phyloP scores from a whole-genome alignment of 352 stramenopile species.

The Aphanomyces stellatus region DNA sequence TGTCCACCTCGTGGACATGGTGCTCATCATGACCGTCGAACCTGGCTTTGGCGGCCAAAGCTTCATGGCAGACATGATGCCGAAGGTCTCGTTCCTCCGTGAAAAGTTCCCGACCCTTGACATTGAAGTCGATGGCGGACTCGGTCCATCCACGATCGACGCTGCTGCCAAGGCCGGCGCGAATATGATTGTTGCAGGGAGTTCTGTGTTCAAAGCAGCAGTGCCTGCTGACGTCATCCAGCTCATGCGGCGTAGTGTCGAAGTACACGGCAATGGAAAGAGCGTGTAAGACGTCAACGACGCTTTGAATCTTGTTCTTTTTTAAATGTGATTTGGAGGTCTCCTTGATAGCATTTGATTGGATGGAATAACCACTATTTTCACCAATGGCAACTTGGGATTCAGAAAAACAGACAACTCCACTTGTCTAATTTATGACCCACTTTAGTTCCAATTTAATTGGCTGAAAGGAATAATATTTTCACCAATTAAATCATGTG shows the following conservation, averaged over 20 bases:
- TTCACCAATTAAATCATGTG: no score
- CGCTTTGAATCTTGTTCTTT: no score
- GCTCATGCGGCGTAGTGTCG: constrained; percentile 75
- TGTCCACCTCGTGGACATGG: constrained; percentile 89
- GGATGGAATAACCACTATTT: no score
- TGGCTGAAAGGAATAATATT: no score
- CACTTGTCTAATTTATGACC: no score
- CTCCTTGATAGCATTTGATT: no score
- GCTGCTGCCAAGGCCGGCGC: constrained; percentile 89
- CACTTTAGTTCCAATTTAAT: no score
- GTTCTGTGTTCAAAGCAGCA: constrained; percentile 85
- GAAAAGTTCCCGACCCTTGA: constrained; percentile 89
- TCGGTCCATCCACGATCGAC: constrained; percentile 91
- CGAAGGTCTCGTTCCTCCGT: constrained; percentile 86
- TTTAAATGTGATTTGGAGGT: no score
- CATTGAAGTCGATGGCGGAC: constrained; percentile 96
- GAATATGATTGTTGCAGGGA: constrained; percentile 97
- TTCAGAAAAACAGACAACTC: no score
- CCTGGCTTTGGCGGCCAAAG: constrained; percentile 95
- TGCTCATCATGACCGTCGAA: constrained; percentile 98
- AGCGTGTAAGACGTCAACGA: no score
- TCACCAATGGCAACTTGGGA: no score
- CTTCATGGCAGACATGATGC: constrained; percentile 96
- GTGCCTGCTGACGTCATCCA: constrained; percentile 67
- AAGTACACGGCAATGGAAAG: constrained; percentile 71